Evolutionary conservation across 805 yeast species (phyloP).

Genomic region (Saccharomycopsis javanensis): DNA sequence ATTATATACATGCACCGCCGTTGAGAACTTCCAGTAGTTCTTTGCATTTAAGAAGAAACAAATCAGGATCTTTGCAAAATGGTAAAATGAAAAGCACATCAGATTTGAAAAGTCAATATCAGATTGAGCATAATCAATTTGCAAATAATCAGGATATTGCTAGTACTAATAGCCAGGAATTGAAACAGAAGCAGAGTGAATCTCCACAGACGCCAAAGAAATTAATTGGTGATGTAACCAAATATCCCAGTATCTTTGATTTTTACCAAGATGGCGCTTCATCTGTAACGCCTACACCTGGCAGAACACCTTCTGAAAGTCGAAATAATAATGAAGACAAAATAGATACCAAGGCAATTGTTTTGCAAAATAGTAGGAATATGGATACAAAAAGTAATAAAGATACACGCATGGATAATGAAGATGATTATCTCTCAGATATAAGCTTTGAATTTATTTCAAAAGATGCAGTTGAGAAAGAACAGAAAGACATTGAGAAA

Average conservation of each 20-base stretch:
- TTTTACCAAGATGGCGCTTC: background rate
- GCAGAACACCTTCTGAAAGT: background rate
- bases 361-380: background rate
- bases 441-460: background rate
- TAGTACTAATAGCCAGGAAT: background rate
- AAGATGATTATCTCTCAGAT: background rate
- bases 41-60: background rate
- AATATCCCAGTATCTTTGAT: background rate
- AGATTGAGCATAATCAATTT: background rate
- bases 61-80: background rate
- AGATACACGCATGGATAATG: background rate
- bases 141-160: background rate
- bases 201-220: background rate
- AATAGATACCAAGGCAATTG: background rate
- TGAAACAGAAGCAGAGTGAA: background rate
- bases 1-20: background rate
- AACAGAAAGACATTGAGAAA: background rate
- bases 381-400: background rate
- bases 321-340: background rate
- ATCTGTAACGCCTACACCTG: background rate
- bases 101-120: background rate
- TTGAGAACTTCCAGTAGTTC: background rate
- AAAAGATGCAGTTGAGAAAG: background rate
- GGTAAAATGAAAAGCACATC: background rate
- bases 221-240: background rate